Conservation (phyloP, 371 early-diverging fungal species). For the Chytridium lagenaria region DNA sequence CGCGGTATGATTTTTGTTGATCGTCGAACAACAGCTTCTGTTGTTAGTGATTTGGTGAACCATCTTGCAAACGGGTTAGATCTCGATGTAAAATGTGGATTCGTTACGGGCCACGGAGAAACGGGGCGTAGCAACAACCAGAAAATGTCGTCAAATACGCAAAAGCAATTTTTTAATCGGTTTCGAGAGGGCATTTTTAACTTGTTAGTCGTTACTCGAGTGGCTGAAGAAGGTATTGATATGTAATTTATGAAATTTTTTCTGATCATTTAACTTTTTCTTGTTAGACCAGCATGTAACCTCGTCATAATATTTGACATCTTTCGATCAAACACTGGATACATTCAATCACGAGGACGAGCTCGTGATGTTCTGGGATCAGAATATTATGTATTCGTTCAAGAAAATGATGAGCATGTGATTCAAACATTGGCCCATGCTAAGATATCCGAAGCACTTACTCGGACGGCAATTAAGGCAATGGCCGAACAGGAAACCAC, state of each 20-base stretch:
- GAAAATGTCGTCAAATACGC: slow-evolving; percentile 37
- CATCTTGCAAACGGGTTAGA: slow-evolving; percentile 44
- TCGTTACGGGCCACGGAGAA: slow-evolving; percentile 74
- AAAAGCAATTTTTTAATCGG: slow-evolving; percentile 65
- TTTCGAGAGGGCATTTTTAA: slow-evolving; percentile 77
- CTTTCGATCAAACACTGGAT: slow-evolving; percentile 74
- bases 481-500: slow-evolving; percentile 30
- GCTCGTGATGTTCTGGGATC: slow-evolving; percentile 85
- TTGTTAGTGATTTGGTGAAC: slow-evolving; percentile 65
- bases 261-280: slow-evolving; percentile 19
- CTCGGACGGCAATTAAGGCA: slow-evolving; percentile 25
- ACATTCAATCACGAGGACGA: slow-evolving; percentile 92
- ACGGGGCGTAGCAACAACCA: slow-evolving; percentile 39
- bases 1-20: slow-evolving; percentile 88
- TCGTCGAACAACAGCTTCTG: slow-evolving; percentile 72
- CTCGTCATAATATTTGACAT: slow-evolving; percentile 72
- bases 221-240: slow-evolving; percentile 97
- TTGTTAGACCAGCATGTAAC: slow-evolving; percentile 47
- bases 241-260: slow-evolving; percentile 62
- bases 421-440: slow-evolving; percentile 35
- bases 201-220: slow-evolving; percentile 88
- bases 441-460: slow-evolving; percentile 49
- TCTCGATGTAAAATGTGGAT: slow-evolving; percentile 56
- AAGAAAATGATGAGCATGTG: slow-evolving; percentile 34
- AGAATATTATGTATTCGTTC: slow-evolving; percentile 78